A percentile compares a stretch with the other conserved stretches of the same genome.
phyloP scores from a whole-genome alignment of 2,329 filamentous ascomycete genomes.

The Blumeria graminis region DNA sequence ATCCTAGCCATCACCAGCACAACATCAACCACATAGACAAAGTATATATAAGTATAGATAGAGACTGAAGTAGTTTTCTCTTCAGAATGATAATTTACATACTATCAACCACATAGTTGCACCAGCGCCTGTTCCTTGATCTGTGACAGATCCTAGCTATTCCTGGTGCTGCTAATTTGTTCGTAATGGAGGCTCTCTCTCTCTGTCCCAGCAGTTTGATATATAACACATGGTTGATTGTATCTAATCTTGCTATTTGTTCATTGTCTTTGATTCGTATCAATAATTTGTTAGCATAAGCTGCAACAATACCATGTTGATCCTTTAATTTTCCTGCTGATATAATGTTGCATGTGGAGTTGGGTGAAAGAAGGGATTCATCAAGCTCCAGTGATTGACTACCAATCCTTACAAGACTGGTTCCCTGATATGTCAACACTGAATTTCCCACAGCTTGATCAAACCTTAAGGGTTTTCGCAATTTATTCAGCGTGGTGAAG shows the following conservation, averaged over 20 bases:
- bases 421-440: not conserved
- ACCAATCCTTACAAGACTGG: not conserved
- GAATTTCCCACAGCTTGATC: not conserved
- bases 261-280: not conserved
- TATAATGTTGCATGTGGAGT: not conserved
- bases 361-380: not conserved
- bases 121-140: too few relatives aligned
- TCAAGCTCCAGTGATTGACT: not conserved
- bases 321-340: not conserved
- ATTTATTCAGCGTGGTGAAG: not conserved
- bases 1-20: too few relatives aligned
- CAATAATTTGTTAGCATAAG: not conserved
- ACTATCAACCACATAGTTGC: too few relatives aligned
- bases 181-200: not conserved
- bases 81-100: too few relatives aligned
- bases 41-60: too few relatives aligned
- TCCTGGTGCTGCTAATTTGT: not conserved
- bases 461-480: not conserved
- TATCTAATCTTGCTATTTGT: not conserved
- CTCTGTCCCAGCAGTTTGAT: not conserved
- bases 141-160: not conserved
- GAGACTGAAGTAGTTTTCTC: too few relatives aligned
- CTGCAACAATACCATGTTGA: not conserved
- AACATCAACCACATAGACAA: too few relatives aligned
- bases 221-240: not conserved